Conservation (phyloP, 2,329 filamentous ascomycete species). For the Gremmenia infestans region DNA sequence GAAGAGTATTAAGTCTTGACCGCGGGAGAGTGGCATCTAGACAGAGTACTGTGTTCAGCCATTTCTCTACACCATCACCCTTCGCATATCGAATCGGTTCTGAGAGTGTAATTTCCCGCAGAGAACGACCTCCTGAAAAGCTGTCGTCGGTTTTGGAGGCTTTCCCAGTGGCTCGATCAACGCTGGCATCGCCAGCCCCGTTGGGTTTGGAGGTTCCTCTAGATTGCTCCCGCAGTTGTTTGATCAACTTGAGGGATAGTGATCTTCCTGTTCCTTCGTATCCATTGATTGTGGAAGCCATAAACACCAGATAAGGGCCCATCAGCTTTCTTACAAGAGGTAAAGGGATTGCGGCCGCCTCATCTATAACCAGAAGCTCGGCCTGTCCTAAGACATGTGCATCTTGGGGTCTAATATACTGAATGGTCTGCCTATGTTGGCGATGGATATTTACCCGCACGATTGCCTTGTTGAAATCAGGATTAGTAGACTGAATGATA, state of each 20-base stretch:
- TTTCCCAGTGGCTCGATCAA: conserved; percentile 77
- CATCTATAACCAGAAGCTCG: conserved; percentile 92
- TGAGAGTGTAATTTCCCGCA: conserved; percentile 86
- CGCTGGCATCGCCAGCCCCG: conserved; percentile 53
- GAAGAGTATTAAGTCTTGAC: conserved; percentile 24
- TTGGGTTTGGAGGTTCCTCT: conserved; percentile 53
- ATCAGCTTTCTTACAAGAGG: conserved; percentile 90
- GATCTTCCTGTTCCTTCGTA: conserved; percentile 97
- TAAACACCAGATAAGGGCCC: conserved; percentile 96
- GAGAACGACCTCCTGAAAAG: conserved; percentile 63
- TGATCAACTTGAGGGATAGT: conserved; percentile 91
- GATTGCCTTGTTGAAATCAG: conserved; percentile 98
- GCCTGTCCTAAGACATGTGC: conserved; percentile 92
- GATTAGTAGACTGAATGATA: conserved; percentile 96
- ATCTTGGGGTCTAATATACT: conserved; percentile 97
- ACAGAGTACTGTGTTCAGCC: conserved; percentile 91
- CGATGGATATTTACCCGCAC: conserved; percentile 94
- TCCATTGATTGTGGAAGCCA: conserved; percentile 98
- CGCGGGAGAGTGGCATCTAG: conserved; percentile 86
- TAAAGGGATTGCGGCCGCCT: conserved; percentile 92
- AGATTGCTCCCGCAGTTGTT: conserved; percentile 92
- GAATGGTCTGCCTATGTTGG: conserved; percentile 93
- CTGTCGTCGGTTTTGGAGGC: conserved; percentile 57
- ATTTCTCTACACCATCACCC: conserved; percentile 88
- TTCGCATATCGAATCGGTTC: conserved; percentile 94